Percentiles rank a stretch among this genome's conserved stretches.
phyloP scores from a whole-genome alignment of 2,329 filamentous ascomycete species.

The Verticillium nubilum region DNA sequence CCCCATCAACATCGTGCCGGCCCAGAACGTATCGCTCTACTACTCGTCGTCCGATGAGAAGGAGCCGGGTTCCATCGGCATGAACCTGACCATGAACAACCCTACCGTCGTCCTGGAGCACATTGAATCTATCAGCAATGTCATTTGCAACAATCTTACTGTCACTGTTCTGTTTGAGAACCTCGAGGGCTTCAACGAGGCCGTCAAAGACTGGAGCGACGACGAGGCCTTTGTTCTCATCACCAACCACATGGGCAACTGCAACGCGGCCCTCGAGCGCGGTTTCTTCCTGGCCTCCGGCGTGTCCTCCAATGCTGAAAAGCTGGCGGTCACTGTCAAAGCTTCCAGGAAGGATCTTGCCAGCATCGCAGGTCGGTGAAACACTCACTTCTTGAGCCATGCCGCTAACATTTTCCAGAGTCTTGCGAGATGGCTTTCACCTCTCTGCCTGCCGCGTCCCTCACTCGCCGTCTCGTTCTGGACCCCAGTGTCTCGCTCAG shows the following conservation, averaged over 20 bases:
- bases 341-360: conserved; percentile 24
- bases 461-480: conserved; percentile 18
- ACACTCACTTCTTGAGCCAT: background rate
- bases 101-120: conserved; percentile 17
- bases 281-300: conserved; percentile 29
- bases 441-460: conserved; percentile 15
- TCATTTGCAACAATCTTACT: conserved; percentile 8
- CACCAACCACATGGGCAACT: conserved; percentile 35
- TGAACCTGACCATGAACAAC: conserved; percentile 13
- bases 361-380: conserved; percentile 24
- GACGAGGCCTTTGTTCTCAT: conserved; percentile 27
- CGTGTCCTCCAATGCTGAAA: conserved; percentile 19
- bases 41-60: conserved; percentile 8
- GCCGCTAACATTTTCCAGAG: conserved; percentile 3
- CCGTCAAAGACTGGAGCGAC: conserved; percentile 12
- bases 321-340: conserved; percentile 23
- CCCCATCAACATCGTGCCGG: conserved; percentile 14
- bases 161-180: conserved; percentile 14
- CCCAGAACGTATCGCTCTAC: conserved; percentile 11
- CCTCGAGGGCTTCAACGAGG: conserved; percentile 10
- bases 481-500: conserved; percentile 16
- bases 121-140: conserved; percentile 10
- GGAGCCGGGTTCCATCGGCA: conserved; percentile 14
- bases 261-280: conserved; percentile 31
- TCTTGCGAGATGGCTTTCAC: conserved; percentile 18